Conservation (phyloP, 768 basidiomycete species). For the Tylopilus rubrobrunneus region DNA sequence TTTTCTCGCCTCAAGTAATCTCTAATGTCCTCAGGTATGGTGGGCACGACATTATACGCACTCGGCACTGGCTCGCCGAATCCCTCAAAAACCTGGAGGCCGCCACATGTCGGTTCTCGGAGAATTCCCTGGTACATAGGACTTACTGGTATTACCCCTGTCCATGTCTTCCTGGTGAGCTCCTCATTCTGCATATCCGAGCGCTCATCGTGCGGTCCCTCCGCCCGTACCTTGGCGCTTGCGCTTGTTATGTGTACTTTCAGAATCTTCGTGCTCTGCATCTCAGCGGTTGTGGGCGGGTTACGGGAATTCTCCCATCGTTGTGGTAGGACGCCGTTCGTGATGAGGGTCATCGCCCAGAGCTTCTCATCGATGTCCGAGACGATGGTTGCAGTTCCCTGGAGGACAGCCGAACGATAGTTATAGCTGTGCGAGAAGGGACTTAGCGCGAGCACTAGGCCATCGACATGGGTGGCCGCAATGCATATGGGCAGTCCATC, state of each 20-base stretch:
- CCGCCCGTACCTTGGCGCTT: conserved; percentile 23
- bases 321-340: conserved; percentile 20
- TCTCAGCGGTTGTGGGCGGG: conserved; percentile 19
- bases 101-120: background rate
- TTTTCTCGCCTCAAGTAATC: conserved; percentile 22
- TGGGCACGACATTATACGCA: conserved; percentile 14
- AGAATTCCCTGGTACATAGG: background rate
- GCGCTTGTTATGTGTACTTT: conserved; percentile 21
- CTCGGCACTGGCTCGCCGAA: conserved; percentile 24
- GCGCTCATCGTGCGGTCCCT: conserved; percentile 20
- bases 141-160: conserved; percentile 22
- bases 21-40: conserved; percentile 18
- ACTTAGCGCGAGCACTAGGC: conserved; percentile 20
- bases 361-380: conserved; percentile 19
- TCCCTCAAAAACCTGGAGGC: conserved; percentile 20
- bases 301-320: conserved; percentile 21
- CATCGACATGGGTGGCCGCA: conserved; percentile 24
- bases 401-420: conserved; percentile 24
- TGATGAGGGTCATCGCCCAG: conserved; percentile 23
- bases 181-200: conserved; percentile 14
- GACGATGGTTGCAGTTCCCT: conserved; percentile 16
- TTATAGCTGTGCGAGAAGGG: conserved; percentile 27
- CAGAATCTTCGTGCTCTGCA: conserved; percentile 23
- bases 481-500: conserved; percentile 18
- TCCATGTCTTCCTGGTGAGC: conserved; percentile 18